Evolutionary conservation across 768 basidiomycete genomes (phyloP), one percentile per base, ranked within the genome.

Genomic region (Brasilioporus rufonigricans): DNA sequence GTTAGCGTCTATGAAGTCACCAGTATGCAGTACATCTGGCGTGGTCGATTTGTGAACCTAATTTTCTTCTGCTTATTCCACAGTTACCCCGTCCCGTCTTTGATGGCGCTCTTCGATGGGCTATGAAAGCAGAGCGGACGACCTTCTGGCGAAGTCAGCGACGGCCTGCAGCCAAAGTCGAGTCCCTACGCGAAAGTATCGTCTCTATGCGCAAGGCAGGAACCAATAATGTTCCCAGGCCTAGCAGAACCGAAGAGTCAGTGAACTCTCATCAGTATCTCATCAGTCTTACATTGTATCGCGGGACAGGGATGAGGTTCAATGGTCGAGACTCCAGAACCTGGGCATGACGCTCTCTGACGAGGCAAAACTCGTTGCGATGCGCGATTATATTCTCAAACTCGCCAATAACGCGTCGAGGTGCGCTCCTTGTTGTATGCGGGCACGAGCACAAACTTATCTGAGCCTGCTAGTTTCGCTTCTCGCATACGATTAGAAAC

Each of bases 331-430:
- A 70, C 70, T 98, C 39, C 90, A 91, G 59, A 89, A 93, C 64
- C 72, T 98, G 16, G 96, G 95, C 2, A 93, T 97, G 88, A 86
- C 83, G 1, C 57, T 79, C 3, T 75, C 76, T 24, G 95, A 96
- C 63, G 94, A 98, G 67, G 80, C 74, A 52, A 98, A 98, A 68
- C 74, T 99, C 21, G 74, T 84, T n/a, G 84, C 91, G 0, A 84
- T 99, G 85, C 77, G 88, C 21, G 93, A 96, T 57, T 93, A 96
- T 65, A 86, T 92, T 41, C 69, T 89, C 48, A 94, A 93, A 65
- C 77, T 95, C 9, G 90, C 93, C 0, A 84, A 85, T 57, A 85
- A 87, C 2, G 84, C 84, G 0, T 82, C 87, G 36, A 93, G 88
- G 91, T 90, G 57, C 19, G 77, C 59, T 39, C 3, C 18, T 19